These are phyloP conservation scores for Xylariaceae sp. DNA, from an alignment of 2,329 filamentous ascomycete species.

Conservation along the genomic window DNA sequence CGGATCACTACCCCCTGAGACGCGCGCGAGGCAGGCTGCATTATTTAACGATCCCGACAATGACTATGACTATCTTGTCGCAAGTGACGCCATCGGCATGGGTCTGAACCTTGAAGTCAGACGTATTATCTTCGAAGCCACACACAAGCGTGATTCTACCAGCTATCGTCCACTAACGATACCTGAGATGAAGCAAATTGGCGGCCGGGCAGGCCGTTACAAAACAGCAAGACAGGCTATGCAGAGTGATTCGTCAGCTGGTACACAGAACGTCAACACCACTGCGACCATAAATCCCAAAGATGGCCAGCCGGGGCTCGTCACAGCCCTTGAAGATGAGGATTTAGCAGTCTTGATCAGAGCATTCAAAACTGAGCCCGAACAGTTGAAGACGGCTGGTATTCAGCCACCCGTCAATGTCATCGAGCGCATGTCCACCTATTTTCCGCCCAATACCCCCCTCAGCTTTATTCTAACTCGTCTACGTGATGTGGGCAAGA, in stretches of 20 bases:
- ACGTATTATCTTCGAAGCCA: constrained; percentile 80
- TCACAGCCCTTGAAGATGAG: constrained; percentile 70
- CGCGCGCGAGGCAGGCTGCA: constrained; percentile 81
- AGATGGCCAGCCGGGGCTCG: constrained; percentile 53
- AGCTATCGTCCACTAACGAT: constrained; percentile 56
- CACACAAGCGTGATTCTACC: constrained; percentile 66
- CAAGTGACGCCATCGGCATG: constrained; percentile 96
- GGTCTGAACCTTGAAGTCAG: constrained; percentile 91
- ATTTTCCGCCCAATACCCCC: constrained; percentile 76
- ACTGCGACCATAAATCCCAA: constrained; percentile 14
- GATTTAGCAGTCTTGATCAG: constrained; percentile 62
- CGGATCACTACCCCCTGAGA: constrained; percentile 86
- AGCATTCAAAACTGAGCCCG: constrained; percentile 61
- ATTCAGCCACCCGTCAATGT: constrained; percentile 68
- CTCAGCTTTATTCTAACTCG: constrained; percentile 79
- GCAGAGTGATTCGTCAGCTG: constrained; percentile 6
- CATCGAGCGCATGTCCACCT: constrained; percentile 69
- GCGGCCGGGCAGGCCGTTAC: constrained; percentile 84
- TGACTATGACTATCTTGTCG: constrained; percentile 90
- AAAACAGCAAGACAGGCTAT: constrained; percentile 62
- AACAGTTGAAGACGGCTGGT: constrained; percentile 66
- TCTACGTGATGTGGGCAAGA: constrained; percentile 63
- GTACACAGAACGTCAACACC: neutral
- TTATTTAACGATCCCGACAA: constrained; percentile 95
- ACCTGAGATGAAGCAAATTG: constrained; percentile 91